phyloP scores from a whole-genome alignment of 2,329 filamentous ascomycete species.

The Colletotrichum sp. region DNA sequence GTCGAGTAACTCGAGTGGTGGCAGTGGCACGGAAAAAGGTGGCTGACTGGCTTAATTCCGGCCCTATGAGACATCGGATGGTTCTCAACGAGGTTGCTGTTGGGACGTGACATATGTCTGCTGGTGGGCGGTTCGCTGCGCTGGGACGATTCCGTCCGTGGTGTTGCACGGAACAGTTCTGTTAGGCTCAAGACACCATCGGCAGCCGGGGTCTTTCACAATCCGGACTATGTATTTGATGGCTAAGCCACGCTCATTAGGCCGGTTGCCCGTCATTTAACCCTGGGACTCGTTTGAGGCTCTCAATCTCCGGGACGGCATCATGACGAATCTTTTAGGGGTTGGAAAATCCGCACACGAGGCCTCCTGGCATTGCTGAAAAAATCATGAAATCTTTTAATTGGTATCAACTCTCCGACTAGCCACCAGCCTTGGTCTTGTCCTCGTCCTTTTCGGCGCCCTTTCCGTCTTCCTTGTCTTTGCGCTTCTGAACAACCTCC shows the following conservation, averaged over 20 bases:
- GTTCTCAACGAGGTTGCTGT: not conserved
- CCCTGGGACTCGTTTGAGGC: not conserved
- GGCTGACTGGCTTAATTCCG: not conserved
- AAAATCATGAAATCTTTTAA: conserved; percentile 1
- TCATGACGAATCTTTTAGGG: not conserved
- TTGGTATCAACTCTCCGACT: conserved; percentile 17
- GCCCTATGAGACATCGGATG: not conserved
- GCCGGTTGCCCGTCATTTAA: not conserved
- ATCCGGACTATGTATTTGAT: not conserved
- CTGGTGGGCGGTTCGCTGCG: not conserved
- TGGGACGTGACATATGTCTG: not conserved
- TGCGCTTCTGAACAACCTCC: conserved; percentile 95
- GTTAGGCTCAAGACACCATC: not conserved
- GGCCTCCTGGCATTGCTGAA: not conserved
- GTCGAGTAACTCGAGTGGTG: not conserved
- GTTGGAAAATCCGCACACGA: not conserved
- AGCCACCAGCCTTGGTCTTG: conserved; percentile 37
- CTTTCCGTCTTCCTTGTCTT: conserved; percentile 77
- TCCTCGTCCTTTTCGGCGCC: conserved; percentile 44
- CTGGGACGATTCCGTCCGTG: not conserved
- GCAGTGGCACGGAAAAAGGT: not conserved
- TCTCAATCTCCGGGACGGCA: not conserved
- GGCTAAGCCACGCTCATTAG: not conserved
- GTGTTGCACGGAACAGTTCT: not conserved
- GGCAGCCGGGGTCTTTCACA: not conserved